Evolutionary conservation across 2,329 filamentous ascomycete species (phyloP), one percentile per base, ranked within the genome.

Genomic region (Setomelanomma holmii): DNA sequence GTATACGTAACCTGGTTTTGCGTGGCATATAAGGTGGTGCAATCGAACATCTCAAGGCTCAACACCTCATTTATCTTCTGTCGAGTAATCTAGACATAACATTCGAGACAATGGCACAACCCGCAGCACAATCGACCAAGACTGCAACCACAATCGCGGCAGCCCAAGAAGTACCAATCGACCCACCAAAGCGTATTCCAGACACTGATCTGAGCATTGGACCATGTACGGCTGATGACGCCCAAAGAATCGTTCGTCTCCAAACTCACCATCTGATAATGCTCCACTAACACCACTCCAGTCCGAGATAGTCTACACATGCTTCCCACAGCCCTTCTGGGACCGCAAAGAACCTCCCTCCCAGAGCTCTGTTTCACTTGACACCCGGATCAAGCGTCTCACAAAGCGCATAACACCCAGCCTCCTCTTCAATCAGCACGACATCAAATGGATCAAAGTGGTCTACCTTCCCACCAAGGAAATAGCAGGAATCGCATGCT

Each of bases 401-500:
- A 55, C 66, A 1, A 57, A 57, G 33, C 64, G 67, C 12, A 21
- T 72, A 1, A 30, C 27, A 2, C 27, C 27, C 47, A 36, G 1
- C 63, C 68, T 4, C 53, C 34, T 56, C 3, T 49, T 73, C 21
- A 40, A 40, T 1, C 42, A 56, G 16, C 52, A 60, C 0, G 21
- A 62, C 14, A 58, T 66, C 16, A 40, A 56, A 27, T 71, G 64
- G 56, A 40, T 73, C 11, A 74, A 72, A 58, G 71, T 69, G 1
- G 53, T 64, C 1, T 55, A 61, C 7, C 21, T 41, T 6, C 51
- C 67, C 4, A 64, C 63, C 0, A 53, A 54, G 38, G 39, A 59
- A 19, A 62, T 61, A 6, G 52, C 69, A 7, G 71, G 69, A 5
- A 24, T 64, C 21, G 71, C 69, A 16, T 63, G 68, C 36, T 74